These are phyloP conservation scores for Sporothrix curviconia DNA, from an alignment of 2,329 filamentous ascomycete species.

Conservation along the genomic window DNA sequence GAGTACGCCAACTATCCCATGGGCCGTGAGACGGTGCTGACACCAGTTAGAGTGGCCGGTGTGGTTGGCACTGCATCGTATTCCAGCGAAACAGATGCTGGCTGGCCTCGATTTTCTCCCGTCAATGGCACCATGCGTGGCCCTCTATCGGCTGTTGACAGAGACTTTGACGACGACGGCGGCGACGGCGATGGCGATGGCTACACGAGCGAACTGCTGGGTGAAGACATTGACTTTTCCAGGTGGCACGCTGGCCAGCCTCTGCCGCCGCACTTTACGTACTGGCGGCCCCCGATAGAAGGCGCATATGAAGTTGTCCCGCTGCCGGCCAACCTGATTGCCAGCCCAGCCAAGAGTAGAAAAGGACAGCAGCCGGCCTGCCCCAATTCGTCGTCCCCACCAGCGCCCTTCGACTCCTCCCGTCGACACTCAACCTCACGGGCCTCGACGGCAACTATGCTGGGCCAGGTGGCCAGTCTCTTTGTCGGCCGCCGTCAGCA, in stretches of 20 bases:
- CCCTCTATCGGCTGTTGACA: constrained; percentile 18
- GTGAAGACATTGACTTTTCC: constrained; percentile 27
- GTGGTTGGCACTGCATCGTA: constrained; percentile 23
- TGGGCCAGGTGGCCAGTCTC: constrained; percentile 41
- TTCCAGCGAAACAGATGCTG: constrained; percentile 16
- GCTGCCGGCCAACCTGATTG: too few relatives aligned
- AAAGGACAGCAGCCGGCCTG: too few relatives aligned
- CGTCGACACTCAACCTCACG: constrained; percentile 48
- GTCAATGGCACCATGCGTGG: constrained; percentile 27
- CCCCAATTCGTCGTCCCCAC: too few relatives aligned
- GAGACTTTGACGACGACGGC: not conserved
- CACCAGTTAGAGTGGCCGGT: constrained; percentile 32
- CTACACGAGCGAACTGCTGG: constrained; percentile 8
- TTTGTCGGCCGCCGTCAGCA: constrained; percentile 54
- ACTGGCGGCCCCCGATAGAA: constrained; percentile 47
- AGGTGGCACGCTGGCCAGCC: constrained; percentile 26
- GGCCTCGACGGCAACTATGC: constrained; percentile 43
- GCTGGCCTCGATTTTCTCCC: constrained; percentile 32
- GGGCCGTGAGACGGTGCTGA: constrained; percentile 38
- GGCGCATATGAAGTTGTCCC: constrained; percentile 34
- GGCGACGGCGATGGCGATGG: not conserved
- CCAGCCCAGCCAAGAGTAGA: too few relatives aligned
- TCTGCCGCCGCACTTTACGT: constrained; percentile 48
- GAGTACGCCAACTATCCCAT: constrained; percentile 35
- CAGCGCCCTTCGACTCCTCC: constrained; percentile 39